These are phyloP conservation scores for Daldinia loculata DNA, from an alignment of 495 filamentous ascomycete species.

Conservation along the genomic window DNA sequence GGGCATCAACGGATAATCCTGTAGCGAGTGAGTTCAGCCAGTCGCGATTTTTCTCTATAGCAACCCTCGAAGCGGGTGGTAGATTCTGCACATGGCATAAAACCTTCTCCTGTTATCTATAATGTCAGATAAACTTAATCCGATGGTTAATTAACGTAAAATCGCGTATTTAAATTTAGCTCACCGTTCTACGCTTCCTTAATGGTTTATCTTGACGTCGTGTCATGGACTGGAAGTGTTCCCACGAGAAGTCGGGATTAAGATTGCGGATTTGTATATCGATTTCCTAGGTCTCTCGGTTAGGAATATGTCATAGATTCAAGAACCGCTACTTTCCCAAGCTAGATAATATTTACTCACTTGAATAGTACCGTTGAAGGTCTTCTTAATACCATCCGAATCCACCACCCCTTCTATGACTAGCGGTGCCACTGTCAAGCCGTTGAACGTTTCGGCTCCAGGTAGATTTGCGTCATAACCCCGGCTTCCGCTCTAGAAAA, in stretches of 20 bases:
- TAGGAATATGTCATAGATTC: neutral
- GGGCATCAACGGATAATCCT: neutral
- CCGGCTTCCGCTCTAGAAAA: neutral
- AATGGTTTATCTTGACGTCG: neutral
- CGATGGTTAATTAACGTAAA: neutral
- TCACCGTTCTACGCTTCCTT: conserved; percentile 5
- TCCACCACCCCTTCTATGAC: neutral
- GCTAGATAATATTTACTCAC: neutral
- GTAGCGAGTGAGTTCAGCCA: conserved; percentile 1
- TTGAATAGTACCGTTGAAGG: conserved; percentile 4
- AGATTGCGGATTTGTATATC: conserved; percentile 12
- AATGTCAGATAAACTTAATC: neutral
- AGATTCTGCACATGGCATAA: conserved; percentile 18
- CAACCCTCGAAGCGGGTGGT: neutral
- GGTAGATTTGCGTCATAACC: neutral
- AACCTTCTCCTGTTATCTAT: conserved; percentile 12
- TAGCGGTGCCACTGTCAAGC: neutral
- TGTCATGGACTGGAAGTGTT: neutral
- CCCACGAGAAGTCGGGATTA: conserved; percentile 20
- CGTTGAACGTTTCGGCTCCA: neutral
- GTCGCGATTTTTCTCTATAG: conserved; percentile 1
- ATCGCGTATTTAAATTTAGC: neutral
- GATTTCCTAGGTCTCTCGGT: conserved; percentile 10
- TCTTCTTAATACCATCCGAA: neutral
- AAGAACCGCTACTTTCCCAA: neutral